A percentile compares a stretch with the other conserved stretches of the same genome.
phyloP scores from a whole-genome alignment of 257 asterid species.

The Verbascum thapsus region DNA sequence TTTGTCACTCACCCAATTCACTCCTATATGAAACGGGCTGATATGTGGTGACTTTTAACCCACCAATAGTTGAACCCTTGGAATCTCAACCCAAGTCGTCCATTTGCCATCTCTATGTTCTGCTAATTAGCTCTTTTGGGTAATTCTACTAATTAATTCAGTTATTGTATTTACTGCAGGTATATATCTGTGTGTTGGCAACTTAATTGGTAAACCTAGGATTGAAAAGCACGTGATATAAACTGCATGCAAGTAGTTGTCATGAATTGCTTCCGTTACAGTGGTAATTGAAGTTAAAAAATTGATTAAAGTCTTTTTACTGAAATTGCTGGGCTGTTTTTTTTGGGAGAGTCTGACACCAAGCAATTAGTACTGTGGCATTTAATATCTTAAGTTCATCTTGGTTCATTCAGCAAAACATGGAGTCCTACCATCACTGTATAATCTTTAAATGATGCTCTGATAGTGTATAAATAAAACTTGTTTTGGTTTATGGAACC shows the following conservation, averaged over 20 bases:
- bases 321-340: background rate
- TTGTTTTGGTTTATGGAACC: conserved; percentile 3
- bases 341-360: background rate
- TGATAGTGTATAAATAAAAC: conserved; percentile 7
- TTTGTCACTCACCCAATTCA: background rate
- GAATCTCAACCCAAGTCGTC: background rate
- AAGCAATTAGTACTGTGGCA: background rate
- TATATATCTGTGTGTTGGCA: too few species aligned
- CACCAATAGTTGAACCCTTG: background rate
- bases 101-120: background rate
- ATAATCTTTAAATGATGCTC: background rate
- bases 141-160: background rate
- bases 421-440: background rate
- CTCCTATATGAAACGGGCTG: background rate
- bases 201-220: too few species aligned
- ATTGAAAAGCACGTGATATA: too few species aligned
- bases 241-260: background rate
- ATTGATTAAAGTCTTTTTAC: background rate
- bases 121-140: too few species aligned
- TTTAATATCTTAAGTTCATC: conserved; percentile 16
- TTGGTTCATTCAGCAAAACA: background rate
- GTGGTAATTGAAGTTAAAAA: conserved; percentile 5
- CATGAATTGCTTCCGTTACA: background rate
- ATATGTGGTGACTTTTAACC: background rate
- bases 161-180: too few species aligned